Base-by-base conservation (phyloP, 2,329 filamentous ascomycete genomes). In the Grosmannia serpens region DNA sequence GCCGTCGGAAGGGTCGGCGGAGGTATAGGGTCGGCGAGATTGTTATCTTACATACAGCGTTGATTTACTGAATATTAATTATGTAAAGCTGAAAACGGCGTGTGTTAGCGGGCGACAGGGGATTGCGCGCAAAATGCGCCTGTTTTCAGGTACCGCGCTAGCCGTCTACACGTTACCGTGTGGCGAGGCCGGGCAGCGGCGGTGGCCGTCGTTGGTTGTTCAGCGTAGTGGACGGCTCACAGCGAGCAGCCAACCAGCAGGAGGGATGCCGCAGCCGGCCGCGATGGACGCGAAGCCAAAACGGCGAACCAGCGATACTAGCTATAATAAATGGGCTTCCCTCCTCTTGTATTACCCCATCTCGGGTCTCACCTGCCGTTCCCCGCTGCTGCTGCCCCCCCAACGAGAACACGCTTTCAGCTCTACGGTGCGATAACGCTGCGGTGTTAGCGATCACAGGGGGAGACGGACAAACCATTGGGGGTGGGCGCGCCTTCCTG, bases 11-110 rank as follows among this genome's bases (percentile, higher is more conserved):
- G 59, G 55, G 24, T 20, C 20, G 22, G 24, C 55, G 31, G 55
- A 61, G 55, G 61, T 54, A 47, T 58, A 62, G 60, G 29, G 46
- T 24, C 51, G 11, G 9, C 44, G 53, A 9, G 31, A 17, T 17
- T 41, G 2, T 5, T 15, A 44, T 8, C 20, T 44, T 44, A 15
- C 7, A 38, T 9, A 41, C 38, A 41, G 38, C 38, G 38, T 35
- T 35, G 33, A 15, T 38, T 38, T 38, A 38, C 35, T 13, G 35
- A 17, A 17, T 38, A 38, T 17, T 38, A 13, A 17, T 20, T 41
- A 41, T 7, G 6, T 41, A 6, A 33, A 33, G 31, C 6, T 33
- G 5, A 33, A 33, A 6, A 33, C 6, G 10, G 6, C 15, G 15
- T 20, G 5, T 20, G 15, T 41, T 20, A 41, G 17, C 8, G 41